Percentiles rank a stretch among this genome's conserved stretches.
Conservation (phyloP, 106 monocot genomes). For the Dactylorhiza incarnata region DNA sequence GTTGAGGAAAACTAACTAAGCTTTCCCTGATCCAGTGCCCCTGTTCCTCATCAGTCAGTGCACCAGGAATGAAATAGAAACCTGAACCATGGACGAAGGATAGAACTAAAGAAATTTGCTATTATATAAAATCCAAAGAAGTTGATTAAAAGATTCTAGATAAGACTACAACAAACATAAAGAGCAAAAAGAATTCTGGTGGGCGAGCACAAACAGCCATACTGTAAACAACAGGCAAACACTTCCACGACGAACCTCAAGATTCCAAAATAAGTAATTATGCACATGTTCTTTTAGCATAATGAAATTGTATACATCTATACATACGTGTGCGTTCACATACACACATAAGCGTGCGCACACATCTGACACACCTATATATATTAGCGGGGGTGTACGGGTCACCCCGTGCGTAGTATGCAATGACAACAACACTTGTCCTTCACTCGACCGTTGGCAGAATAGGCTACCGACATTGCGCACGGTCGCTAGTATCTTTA, state of each 20-base stretch:
- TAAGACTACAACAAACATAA: not conserved
- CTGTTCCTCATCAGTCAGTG: constrained; percentile 68
- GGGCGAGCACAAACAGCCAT: not conserved
- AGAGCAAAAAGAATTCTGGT: not conserved
- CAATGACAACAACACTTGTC: too few relatives aligned
- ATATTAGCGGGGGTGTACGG: too few relatives aligned
- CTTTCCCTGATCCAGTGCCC: constrained; percentile 73
- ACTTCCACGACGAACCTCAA: not conserved
- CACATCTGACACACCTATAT: too few relatives aligned
- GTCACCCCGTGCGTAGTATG: too few relatives aligned
- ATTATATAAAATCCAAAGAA: not conserved
- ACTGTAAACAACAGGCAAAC: not conserved
- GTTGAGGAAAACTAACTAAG: constrained; percentile 71
- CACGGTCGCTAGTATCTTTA: too few relatives aligned
- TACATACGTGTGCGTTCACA: too few relatives aligned
- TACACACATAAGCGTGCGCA: too few relatives aligned
- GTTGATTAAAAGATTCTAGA: not conserved
- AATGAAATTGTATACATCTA: not conserved
- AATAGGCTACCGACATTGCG: too few relatives aligned
- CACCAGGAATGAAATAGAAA: constrained; percentile 90
- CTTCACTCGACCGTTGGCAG: too few relatives aligned
- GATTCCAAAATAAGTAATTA: not conserved
- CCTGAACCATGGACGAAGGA: constrained; percentile 30
- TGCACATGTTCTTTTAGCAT: not conserved
- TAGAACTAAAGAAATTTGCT: not conserved